phyloP scores from a whole-genome alignment of 768 basidiomycete genomes.

The Fomitopsis serialis region DNA sequence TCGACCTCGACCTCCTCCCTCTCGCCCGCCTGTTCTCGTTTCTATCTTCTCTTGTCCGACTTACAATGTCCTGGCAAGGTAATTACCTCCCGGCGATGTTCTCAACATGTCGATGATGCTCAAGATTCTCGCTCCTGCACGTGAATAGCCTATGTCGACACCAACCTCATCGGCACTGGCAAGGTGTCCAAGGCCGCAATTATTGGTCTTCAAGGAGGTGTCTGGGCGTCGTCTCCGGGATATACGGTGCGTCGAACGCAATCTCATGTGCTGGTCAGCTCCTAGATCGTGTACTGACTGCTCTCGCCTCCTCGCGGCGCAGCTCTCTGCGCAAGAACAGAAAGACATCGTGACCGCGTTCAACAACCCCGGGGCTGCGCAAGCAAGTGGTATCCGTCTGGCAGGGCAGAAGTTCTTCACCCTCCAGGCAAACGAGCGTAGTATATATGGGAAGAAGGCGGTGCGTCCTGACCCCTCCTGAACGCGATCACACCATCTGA shows the following conservation, averaged over 20 bases:
- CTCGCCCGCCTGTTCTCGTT: constrained; percentile 4
- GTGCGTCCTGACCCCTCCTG: constrained; percentile 37
- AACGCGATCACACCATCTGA: not conserved
- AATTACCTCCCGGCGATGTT: too few relatives aligned
- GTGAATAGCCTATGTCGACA: constrained; percentile 71
- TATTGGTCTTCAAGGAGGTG: constrained; percentile 65
- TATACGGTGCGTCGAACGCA: constrained; percentile 44
- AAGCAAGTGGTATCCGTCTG: constrained; percentile 58
- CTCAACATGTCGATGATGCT: too few relatives aligned
- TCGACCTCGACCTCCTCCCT: constrained; percentile 6
- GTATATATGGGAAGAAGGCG: constrained; percentile 72
- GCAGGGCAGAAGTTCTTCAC: constrained; percentile 73
- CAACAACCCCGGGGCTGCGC: constrained; percentile 32
- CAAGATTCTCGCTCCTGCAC: not conserved
- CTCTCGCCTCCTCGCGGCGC: not conserved
- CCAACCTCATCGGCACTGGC: constrained; percentile 67
- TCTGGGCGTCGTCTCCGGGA: constrained; percentile 65
- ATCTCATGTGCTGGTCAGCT: constrained; percentile 4
- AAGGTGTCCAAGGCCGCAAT: constrained; percentile 77
- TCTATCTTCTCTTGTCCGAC: constrained; percentile 3
- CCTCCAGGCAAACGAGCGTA: constrained; percentile 41
- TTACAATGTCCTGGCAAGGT: constrained; percentile 74
- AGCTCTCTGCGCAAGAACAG: constrained; percentile 69
- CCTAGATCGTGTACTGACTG: not conserved
- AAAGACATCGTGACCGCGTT: constrained; percentile 47